Evolutionary conservation across 2,329 filamentous ascomycete genomes (phyloP), one percentile per base, ranked within the genome.

Genomic region (Microascus cirrosus): DNA sequence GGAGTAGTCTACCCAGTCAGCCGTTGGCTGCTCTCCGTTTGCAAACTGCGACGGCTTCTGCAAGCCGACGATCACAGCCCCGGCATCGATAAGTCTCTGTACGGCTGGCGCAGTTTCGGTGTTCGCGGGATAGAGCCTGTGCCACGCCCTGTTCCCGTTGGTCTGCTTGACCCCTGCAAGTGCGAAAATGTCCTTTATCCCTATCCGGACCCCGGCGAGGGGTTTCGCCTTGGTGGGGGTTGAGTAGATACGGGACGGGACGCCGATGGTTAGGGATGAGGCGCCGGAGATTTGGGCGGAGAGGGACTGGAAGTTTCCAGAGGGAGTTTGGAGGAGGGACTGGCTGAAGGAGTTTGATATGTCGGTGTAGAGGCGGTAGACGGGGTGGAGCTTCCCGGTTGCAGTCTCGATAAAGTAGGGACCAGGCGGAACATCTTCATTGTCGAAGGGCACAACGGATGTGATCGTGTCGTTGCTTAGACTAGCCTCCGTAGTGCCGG

Each of bases 131-230:
- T 83, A 83, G 2, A 85, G 69, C 61, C 77, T 69, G 58, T 79
- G 80, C 71, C 77, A 86, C 1, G 83, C 81, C 48, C 80, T 71
- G 62, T 81, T 85, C 1, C 83, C 82, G 58, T 77, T 76, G 4
- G 74, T 74, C 0, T 77, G 82, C 39, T 75, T 75, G 2, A 84
- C 65, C 2, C 83, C 84, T 1, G 62, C 61, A 45, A 86, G 67
- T 61, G 83, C 74, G 63, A 76, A 83, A 53, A 85, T 81, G 62
- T 87, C 84, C 65, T 87, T 87, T 58, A 86, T 74, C 0, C 77
- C 83, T 0, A 86, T 66, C 20, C 84, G 75, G 3, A 84, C 76
- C 20, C 84, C 83, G 5, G 81, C 78, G 0, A 87, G 71, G 1
- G 82, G 83, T 63, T 81, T 77, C n/a, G 74, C 71, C 0, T 67